Percentiles rank a stretch among this genome's conserved stretches.
Conservation (phyloP, 2,329 filamentous ascomycete species). For the Rhynchosporium agropyri region DNA sequence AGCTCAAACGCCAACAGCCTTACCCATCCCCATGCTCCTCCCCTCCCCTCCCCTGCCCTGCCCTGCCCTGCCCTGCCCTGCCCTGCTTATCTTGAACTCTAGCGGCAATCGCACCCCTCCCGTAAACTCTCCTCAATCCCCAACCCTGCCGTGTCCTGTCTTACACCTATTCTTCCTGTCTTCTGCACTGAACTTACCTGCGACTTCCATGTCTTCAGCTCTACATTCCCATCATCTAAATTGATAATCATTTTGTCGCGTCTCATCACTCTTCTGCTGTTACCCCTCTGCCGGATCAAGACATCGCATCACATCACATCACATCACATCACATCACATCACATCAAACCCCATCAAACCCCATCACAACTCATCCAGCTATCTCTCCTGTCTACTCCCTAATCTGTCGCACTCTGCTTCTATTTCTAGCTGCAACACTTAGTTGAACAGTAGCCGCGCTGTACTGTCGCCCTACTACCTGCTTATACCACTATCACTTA, state of each 20-base stretch:
- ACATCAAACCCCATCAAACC: background rate
- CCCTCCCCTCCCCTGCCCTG: background rate
- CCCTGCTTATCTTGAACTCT: constrained; percentile 28
- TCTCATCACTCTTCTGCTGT: background rate
- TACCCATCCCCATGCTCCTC: background rate
- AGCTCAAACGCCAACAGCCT: constrained; percentile 10
- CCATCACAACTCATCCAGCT: too few relatives aligned
- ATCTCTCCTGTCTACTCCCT: background rate
- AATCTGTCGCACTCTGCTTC: constrained; percentile 17
- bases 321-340: background rate
- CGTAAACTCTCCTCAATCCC: constrained; percentile 15
- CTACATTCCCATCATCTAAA: constrained; percentile 13
- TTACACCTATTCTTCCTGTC: background rate
- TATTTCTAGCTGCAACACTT: constrained; percentile 10
- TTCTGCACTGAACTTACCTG: background rate
- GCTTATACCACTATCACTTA: constrained; percentile 7
- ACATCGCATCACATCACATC: background rate
- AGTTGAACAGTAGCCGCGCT: constrained; percentile 22
- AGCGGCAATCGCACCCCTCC: constrained; percentile 23
- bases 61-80: background rate
- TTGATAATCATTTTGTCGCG: constrained; percentile 9
- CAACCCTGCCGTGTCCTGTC: constrained; percentile 7
- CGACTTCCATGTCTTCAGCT: constrained; percentile 5
- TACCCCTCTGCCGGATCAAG: constrained; percentile 11
- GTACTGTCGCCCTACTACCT: constrained; percentile 21